Evolutionary conservation across 2,329 filamentous ascomycete genomes (phyloP), one percentile per base, ranked within the genome.

Genomic region (Pestalotiopsis sp.): DNA sequence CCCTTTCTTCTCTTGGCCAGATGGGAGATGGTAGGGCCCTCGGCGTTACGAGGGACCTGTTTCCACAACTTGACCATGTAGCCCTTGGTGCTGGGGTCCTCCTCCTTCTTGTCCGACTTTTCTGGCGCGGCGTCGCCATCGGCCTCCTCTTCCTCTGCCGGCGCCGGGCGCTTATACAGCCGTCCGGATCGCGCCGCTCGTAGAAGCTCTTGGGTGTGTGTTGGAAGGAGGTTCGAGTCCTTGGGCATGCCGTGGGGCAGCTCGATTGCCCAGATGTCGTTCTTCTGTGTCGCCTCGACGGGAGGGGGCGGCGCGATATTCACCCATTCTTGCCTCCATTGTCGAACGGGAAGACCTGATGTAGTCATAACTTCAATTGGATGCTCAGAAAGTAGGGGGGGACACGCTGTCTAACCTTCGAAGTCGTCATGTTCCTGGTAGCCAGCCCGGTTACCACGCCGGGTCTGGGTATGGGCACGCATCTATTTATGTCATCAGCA

Each of bases 171-270:
- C 79, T 97, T 95, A 75, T 92, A 94, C 13, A 93, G 84, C 66
- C 88, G 87, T 5, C 93, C 93, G 23, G 93, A 93, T 69, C 95
- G 89, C 62, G 94, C 93, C 49, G 93, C 92, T 68, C 93, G 91
- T 14, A 98, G 85, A 4, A 98, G 86, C 72, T 95, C 93, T 75
- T 96, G 93, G 66, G 92, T 95, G 78, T 94, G 92, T 1, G 91
- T 87, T 0, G 93, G 88, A 11, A 98, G 84, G 39, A 97, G 85
- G 68, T 92, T 88, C 38, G 90, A 93, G 78, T 97, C 95, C 75
- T 93, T 92, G 52, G 95, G 95, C 93, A 98, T 95, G 59, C 88
- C 89, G 71, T 88, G 85, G 3, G 93, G 91, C 20, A 94, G 86
- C 77, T 97, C 95, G 62, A 85, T 77, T n/a, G 90, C 91, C 88